Conservation (phyloP, 1,284 basidiomycete species). For the Microbotryum violaceum region DNA sequence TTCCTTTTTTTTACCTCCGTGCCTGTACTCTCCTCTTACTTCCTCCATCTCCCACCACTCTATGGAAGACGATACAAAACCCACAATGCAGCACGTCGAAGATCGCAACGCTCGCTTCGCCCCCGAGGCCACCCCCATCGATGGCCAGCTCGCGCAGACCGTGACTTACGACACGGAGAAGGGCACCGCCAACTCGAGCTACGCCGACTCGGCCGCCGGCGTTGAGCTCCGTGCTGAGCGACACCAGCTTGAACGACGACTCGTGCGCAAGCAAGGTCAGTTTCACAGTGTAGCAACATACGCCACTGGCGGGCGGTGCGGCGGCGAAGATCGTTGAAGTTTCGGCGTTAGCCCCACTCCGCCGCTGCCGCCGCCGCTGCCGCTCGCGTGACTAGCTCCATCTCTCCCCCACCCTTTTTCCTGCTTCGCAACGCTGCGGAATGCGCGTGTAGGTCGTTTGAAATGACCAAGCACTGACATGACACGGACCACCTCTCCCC, state of each 20-base stretch:
- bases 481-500: too few species aligned
- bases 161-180: conserved; percentile 33
- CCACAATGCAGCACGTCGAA: conserved; percentile 2
- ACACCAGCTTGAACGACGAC: conserved; percentile 36
- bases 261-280: conserved; percentile 41
- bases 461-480: too few species aligned
- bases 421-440: too few species aligned
- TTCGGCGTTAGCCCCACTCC: background rate
- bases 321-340: too few species aligned
- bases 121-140: conserved; percentile 3
- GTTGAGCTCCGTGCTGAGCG: conserved; percentile 32
- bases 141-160: background rate
- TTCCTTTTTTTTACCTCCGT: background rate
- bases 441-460: too few species aligned
- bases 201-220: conserved; percentile 35
- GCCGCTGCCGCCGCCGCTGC: background rate
- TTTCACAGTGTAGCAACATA: background rate
- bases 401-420: background rate
- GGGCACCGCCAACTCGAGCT: conserved; percentile 28
- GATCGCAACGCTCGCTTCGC: conserved; percentile 11
- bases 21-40: background rate
- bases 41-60: background rate
- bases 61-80: background rate
- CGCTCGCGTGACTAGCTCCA: background rate
- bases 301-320: background rate